A percentile compares a stretch with the other conserved stretches of the same genome.
These are phyloP conservation scores for Quercus wislizeni DNA, from an alignment of 306 rosid species.

Conservation along the genomic window DNA sequence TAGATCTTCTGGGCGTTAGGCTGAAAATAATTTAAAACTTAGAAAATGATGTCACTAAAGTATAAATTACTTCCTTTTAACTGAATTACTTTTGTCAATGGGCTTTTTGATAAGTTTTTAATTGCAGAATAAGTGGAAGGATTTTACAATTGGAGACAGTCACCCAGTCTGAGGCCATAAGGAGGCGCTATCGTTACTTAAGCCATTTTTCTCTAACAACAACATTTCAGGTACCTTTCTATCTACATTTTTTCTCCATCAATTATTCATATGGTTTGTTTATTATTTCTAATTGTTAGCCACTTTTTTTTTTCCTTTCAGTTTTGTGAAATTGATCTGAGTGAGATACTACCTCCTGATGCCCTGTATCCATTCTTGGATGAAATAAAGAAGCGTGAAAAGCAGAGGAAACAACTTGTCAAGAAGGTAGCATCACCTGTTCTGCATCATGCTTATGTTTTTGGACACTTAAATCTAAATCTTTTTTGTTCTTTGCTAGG, in stretches of 20 bases:
- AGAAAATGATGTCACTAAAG: not conserved
- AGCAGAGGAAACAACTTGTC: constrained; percentile 78
- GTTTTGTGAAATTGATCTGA: constrained; percentile 94
- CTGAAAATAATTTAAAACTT: not conserved
- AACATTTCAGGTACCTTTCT: constrained; percentile 63
- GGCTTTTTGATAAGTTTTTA: constrained; percentile 13
- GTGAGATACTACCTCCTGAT: constrained; percentile 64
- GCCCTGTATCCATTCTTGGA: constrained; percentile 79
- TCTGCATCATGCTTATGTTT: not conserved
- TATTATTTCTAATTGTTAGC: constrained; percentile 20
- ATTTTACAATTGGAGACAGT: constrained; percentile 74
- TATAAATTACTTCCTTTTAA: not conserved
- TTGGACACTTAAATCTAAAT: not conserved
- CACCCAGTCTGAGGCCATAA: constrained; percentile 84
- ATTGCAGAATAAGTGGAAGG: constrained; percentile 78
- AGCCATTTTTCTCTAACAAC: constrained; percentile 95
- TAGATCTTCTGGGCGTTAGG: not conserved
- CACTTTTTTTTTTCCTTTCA: constrained; percentile 15
- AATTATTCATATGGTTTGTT: constrained; percentile 4
- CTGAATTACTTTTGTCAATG: not conserved
- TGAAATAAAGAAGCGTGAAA: constrained; percentile 83
- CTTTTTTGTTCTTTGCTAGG: not conserved
- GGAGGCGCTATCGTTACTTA: constrained; percentile 80
- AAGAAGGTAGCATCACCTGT: constrained; percentile 53
- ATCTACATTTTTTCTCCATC: not conserved